Base-by-base conservation (phyloP, 78 protist genomes). In the slime mould (Dictyostelium discoideum) region DNA sequence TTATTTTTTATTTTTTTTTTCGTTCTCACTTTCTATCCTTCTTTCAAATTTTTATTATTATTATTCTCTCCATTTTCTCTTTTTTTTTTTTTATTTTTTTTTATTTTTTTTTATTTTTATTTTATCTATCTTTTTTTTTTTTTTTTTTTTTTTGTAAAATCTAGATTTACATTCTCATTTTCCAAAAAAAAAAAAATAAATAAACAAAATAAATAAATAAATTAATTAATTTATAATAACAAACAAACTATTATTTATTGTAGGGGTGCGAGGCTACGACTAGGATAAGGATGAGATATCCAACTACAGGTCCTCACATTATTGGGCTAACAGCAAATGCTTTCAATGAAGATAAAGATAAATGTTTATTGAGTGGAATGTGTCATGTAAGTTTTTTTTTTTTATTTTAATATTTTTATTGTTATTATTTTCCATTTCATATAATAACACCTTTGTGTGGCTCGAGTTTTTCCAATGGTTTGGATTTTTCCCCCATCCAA, bases 341-440 rank as follows among this genome's bases (percentile, higher is more conserved):
- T 8, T 90, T 57, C 69, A 67, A 40, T 26, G 94, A 79, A 32
- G 87, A 90, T 46, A 79, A 81, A 81, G 90, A 90, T 50, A 81
- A 84, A 72, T 90, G 94, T 90, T 50, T 90, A 29, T 18, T 72
- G 2, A 84, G 90, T 40, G 94, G 94, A 26, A 90, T 90, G 94
- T 86, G 92, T 60, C 84, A 86, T 40, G 82, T 76, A 76, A 76
- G 54, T 60, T 60, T 60, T 60, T 60, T 60, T 60, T 20, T 20
- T 20, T 50, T 50, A 42, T 42, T 2, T 5, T 5, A 42, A 42
- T 42, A 42, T 5, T 60, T 14, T 60, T 60, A 32, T 32, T n/a
- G n/a, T n/a, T 32, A 32, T 32, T 32, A 32, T 5, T 60, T 60
- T 60, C 22, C 69, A 5, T 60, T 60, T 60, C 69, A 20, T 60